phyloP scores from a whole-genome alignment of 352 stramenopile species.

The Aphanomyces invadans region DNA sequence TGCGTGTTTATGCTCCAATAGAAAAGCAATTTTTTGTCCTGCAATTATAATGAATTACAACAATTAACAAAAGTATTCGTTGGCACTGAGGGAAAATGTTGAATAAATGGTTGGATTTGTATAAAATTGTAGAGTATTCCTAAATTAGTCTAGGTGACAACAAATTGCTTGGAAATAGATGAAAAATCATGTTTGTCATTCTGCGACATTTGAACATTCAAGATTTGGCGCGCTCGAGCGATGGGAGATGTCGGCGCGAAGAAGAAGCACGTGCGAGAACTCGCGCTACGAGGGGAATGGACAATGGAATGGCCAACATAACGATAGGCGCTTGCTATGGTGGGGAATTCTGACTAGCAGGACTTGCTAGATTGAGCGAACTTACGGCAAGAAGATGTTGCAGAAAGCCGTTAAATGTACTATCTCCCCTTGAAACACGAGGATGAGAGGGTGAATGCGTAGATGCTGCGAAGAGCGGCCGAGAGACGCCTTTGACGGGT shows the following conservation, averaged over 20 bases:
- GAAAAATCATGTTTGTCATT: no score
- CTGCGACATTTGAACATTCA: not conserved
- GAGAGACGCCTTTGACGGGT: not conserved
- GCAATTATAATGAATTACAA: no score
- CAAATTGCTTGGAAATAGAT: no score
- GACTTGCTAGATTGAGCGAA: conserved; percentile 40
- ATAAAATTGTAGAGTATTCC: no score
- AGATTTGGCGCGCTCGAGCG: not conserved
- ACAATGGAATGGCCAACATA: not conserved
- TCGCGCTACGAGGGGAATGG: conserved; percentile 30
- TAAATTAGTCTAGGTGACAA: no score
- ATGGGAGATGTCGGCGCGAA: conserved; percentile 31
- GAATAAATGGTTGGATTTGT: no score
- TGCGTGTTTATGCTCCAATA: not conserved
- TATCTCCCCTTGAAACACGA: not conserved
- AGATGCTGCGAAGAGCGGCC: conserved; percentile 48
- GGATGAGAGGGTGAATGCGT: not conserved
- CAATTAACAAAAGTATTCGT: no score
- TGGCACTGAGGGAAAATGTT: no score
- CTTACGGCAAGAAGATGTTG: conserved; percentile 68
- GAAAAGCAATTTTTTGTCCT: not conserved
- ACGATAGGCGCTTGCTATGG: not conserved
- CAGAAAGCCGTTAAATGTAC: conserved; percentile 56
- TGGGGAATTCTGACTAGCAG: not conserved
- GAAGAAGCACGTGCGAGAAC: conserved; percentile 66